These are phyloP conservation scores for Echinochloa phyllopogon DNA, from an alignment of 176 grass and related monocot species.

Conservation along the genomic window DNA sequence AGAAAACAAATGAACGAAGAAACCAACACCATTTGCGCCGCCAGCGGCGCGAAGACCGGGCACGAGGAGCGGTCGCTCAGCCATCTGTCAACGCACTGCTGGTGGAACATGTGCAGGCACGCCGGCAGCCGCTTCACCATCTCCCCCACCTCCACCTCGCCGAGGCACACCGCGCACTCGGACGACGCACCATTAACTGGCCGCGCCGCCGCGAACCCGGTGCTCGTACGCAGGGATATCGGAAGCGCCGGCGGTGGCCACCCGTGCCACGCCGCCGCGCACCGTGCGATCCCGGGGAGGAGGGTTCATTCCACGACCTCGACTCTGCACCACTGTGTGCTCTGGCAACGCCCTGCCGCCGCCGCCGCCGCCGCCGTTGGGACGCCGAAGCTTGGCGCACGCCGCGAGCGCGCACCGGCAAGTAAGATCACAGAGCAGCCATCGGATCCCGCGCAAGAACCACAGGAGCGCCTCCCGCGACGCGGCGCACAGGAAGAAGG, in stretches of 20 bases:
- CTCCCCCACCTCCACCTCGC: constrained; percentile 37
- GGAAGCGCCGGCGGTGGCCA: background rate
- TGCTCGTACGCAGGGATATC: constrained; percentile 47
- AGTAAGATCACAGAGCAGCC: too few species aligned
- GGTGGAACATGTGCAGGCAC: constrained; percentile 47
- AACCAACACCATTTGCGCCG: background rate
- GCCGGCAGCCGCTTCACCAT: constrained; percentile 47
- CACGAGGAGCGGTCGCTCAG: background rate
- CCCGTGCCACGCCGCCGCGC: background rate
- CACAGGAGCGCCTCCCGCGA: too few species aligned
- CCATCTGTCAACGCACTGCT: constrained; percentile 33
- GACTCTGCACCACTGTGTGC: background rate
- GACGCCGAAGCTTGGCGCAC: too few species aligned
- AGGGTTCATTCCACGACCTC: background rate
- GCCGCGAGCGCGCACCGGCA: too few species aligned
- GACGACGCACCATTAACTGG: background rate
- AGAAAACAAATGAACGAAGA: background rate
- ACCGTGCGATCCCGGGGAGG: constrained; percentile 13
- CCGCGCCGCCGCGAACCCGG: background rate
- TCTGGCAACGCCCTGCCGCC: too few species aligned
- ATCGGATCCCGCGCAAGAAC: too few species aligned
- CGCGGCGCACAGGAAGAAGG: background rate
- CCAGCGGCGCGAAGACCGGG: background rate
- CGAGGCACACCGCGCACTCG: constrained; percentile 47
- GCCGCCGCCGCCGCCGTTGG: too few species aligned